Conservation (phyloP, 2,329 filamentous ascomycete genomes). For the Dactylella cylindrospora region DNA sequence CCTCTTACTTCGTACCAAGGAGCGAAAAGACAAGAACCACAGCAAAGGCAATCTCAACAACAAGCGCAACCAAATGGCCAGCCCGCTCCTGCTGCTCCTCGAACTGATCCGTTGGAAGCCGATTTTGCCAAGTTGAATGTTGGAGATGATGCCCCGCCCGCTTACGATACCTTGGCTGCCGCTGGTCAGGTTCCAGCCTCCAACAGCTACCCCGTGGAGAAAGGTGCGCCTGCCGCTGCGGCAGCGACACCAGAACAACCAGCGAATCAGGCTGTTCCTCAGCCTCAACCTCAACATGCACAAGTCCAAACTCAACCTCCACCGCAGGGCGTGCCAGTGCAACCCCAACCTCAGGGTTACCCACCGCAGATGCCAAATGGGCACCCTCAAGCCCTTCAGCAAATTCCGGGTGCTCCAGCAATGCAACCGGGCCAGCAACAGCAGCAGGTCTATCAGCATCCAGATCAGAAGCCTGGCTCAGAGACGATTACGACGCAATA, state of each 20-base stretch:
- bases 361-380: slow-evolving; percentile 49
- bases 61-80: background rate
- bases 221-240: slow-evolving; percentile 3
- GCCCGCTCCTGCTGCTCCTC: slow-evolving; percentile 21
- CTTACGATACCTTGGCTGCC: slow-evolving; percentile 75
- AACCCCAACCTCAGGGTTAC: slow-evolving; percentile 43
- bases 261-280: slow-evolving; percentile 11
- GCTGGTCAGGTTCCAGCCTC: slow-evolving; percentile 28
- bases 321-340: slow-evolving; percentile 16
- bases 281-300: slow-evolving; percentile 27
- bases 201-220: slow-evolving; percentile 33
- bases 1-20: slow-evolving; percentile 92
- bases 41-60: background rate
- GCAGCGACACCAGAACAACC: slow-evolving; percentile 41
- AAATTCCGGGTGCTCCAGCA: slow-evolving; percentile 49
- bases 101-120: slow-evolving; percentile 44
- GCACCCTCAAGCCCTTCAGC: slow-evolving; percentile 51
- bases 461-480: slow-evolving; percentile 52
- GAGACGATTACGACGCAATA: slow-evolving; percentile 52
- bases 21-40: slow-evolving; percentile 63
- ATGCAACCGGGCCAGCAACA: slow-evolving; percentile 60
- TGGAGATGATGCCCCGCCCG: slow-evolving; percentile 84
- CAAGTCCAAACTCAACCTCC: slow-evolving; percentile 40
- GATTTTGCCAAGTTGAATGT: slow-evolving; percentile 53
- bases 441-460: slow-evolving; percentile 54